These are phyloP conservation scores for Amanita molliuscula DNA, from an alignment of 768 basidiomycete species.

Conservation along the genomic window DNA sequence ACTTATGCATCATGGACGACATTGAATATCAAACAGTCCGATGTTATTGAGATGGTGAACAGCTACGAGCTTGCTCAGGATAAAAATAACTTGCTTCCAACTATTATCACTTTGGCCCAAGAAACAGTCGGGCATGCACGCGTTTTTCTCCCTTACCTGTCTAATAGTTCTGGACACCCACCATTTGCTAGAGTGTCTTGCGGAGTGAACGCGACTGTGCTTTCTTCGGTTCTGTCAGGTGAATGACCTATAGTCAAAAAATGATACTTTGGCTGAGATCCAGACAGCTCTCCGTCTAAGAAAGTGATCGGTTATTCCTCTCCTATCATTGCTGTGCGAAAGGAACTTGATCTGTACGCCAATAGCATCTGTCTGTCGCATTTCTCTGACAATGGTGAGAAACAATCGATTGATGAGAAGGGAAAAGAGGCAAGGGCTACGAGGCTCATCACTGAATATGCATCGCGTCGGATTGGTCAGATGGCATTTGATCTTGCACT, in stretches of 20 bases:
- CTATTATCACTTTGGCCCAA: slow-evolving; percentile 69
- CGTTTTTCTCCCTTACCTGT: not conserved
- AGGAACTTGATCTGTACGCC: slow-evolving; percentile 92
- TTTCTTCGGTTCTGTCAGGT: slow-evolving; percentile 95
- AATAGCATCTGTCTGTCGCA: slow-evolving; percentile 65
- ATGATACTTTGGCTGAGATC: not conserved
- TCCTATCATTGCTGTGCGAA: slow-evolving; percentile 93
- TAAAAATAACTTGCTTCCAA: not conserved
- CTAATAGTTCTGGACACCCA: not conserved
- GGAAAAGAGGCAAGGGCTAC: slow-evolving; percentile 86
- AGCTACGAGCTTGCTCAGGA: too few relatives aligned
- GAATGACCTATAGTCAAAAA: slow-evolving; percentile 1
- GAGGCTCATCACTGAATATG: slow-evolving; percentile 87
- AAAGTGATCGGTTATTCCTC: slow-evolving; percentile 94
- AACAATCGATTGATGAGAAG: slow-evolving; percentile 45
- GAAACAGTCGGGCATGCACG: slow-evolving; percentile 72
- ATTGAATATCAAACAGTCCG: too few relatives aligned
- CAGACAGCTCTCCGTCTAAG: slow-evolving; percentile 73
- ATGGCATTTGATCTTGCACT: slow-evolving; percentile 93
- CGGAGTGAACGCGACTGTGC: slow-evolving; percentile 83
- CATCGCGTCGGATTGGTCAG: slow-evolving; percentile 81
- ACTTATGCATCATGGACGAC: too few relatives aligned
- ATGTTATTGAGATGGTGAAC: too few relatives aligned
- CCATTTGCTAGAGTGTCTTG: slow-evolving; percentile 17
- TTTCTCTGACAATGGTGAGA: slow-evolving; percentile 44